phyloP scores from a whole-genome alignment of 1,284 basidiomycete species.

The Vanrija humicola region DNA sequence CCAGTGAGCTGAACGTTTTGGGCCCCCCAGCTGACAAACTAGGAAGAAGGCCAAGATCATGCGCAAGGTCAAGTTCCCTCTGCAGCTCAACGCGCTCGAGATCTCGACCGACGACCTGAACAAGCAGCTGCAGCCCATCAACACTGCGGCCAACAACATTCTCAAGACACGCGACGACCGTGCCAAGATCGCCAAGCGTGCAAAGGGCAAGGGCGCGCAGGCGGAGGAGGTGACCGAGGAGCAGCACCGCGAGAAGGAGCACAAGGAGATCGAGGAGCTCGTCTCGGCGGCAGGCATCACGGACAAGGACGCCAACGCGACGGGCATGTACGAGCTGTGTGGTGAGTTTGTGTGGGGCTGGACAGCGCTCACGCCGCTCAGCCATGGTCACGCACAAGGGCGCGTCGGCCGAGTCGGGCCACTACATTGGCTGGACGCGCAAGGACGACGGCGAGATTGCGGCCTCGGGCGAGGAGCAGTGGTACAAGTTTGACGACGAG shows the following conservation, averaged over 20 bases:
- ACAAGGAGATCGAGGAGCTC: conserved; percentile 20
- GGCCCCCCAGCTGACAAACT: not conserved
- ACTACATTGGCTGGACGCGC: conserved; percentile 75
- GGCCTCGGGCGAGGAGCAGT: conserved; percentile 48
- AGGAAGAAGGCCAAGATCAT: conserved; percentile 86
- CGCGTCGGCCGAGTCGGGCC: conserved; percentile 81
- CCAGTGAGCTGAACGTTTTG: conserved; percentile 32
- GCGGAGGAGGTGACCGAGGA: conserved; percentile 35
- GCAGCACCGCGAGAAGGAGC: conserved; percentile 45
- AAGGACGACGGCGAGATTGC: conserved; percentile 25
- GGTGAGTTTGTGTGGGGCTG: conserved; percentile 29
- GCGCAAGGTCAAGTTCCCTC: conserved; percentile 88
- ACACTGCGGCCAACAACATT: conserved; percentile 67
- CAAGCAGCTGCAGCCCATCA: conserved; percentile 65
- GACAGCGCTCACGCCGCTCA: conserved; percentile 33
- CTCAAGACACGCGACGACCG: conserved; percentile 82
- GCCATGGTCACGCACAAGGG: conserved; percentile 97
- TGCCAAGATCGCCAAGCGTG: conserved; percentile 72
- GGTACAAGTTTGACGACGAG: conserved; percentile 80
- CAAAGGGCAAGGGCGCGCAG: conserved; percentile 50
- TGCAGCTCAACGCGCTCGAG: conserved; percentile 77
- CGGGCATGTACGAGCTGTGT: conserved; percentile 47
- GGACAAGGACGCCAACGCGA: conserved; percentile 29
- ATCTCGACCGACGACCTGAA: conserved; percentile 74
- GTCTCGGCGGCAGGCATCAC: conserved; percentile 23